These are phyloP conservation scores for Cryptosporidium baileyi DNA, from an alignment of 169 alveolate genomes.

Conservation along the genomic window DNA sequence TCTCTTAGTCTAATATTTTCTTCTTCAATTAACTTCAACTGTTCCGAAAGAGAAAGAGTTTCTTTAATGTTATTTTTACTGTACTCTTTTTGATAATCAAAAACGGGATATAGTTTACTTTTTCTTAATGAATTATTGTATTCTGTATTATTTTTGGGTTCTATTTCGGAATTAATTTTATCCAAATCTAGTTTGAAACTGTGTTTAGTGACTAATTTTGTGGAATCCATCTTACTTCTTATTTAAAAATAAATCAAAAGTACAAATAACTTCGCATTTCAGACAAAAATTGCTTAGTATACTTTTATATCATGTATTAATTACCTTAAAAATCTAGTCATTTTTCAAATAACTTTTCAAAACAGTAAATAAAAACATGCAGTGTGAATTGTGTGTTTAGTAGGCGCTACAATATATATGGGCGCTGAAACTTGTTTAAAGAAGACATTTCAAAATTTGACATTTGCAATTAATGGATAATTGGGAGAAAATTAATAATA, in stretches of 20 bases:
- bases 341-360: not conserved
- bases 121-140: no score
- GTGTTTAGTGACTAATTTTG: conserved; percentile 37
- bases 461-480: not conserved
- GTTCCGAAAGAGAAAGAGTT: not conserved
- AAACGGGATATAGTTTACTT: not conserved
- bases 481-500: not conserved
- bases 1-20: conserved; percentile 56
- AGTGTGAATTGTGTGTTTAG: conserved; percentile 64
- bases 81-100: not conserved
- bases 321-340: not conserved
- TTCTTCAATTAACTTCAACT: conserved; percentile 31
- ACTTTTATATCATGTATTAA: not conserved
- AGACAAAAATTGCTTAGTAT: not conserved
- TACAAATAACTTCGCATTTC: not conserved
- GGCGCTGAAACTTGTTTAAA: conserved; percentile 21
- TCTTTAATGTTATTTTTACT: not conserved
- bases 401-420: conserved; percentile 23
- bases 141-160: not conserved
- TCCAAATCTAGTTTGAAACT: conserved; percentile 33
- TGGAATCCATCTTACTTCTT: conserved; percentile 24
- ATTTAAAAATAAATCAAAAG: no score
- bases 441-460: conserved; percentile 18
- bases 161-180: no score
- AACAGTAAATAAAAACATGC: conserved; percentile 11